Evolutionary conservation across 2,329 filamentous ascomycete genomes (phyloP), one percentile per base, ranked within the genome.

Genomic region (Chaetomium sp.): DNA sequence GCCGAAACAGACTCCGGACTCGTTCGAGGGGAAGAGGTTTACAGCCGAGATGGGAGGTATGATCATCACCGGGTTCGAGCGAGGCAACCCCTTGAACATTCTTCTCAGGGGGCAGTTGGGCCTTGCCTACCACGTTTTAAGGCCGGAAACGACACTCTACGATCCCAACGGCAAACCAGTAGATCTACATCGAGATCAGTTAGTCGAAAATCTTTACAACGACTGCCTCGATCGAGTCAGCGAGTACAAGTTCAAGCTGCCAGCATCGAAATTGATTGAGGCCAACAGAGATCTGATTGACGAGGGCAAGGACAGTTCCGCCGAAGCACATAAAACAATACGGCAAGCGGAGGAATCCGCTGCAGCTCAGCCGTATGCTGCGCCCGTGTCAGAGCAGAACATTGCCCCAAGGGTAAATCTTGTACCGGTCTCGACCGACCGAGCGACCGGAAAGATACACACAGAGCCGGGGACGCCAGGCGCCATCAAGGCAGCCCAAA

Each of bases 1-100:
- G 76, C 85, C 75, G 77, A 81, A 63, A 74, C 81, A 73, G 77
- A 78, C 69, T 70, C 87, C 74, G 78, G 82, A 74, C 72, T 81
- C 69, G 74, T 77, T 85, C 83, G 75, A 85, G 78, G 83, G 81
- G 9, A 84, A 82, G 67, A 81, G 87, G 58, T 90, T 90, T 73
- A 98, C 93, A 23, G 95, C 92, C 35, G 95, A 99, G 76, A 96
- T 97, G 88, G 95, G 95, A 31, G 95, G 94, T 62, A 97, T 99
- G 83, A 98, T 99, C 66, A 93, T 99, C 67, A 97, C 96, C 38
- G 95, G 95, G 0, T 99, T 98, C 75, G 93, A 98, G 70, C 87
- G 92, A 69, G 96, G 96, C 21, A 99, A 99, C 72, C 95, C 95
- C 5, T 80, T 99, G 71, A 96, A 97, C 74, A 87, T 93, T 57